Evolutionary conservation across 2,329 filamentous ascomycete genomes (phyloP).

Genomic region (Magnaporthiopsis rhizophila): DNA sequence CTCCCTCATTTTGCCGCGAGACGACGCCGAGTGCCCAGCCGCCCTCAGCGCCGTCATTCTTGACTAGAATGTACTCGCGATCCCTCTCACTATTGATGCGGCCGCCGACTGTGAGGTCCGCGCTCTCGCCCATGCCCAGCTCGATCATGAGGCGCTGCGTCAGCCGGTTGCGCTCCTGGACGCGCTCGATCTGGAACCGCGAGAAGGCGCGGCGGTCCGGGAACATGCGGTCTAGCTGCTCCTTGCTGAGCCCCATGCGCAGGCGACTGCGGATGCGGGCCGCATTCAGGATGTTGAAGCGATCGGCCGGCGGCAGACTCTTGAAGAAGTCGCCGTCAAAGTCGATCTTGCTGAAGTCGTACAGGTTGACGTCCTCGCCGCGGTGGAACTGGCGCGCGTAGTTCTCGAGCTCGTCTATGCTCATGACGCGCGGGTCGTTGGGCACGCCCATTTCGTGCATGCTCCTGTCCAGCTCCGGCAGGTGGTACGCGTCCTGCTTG

Average conservation of each 20-base stretch:
- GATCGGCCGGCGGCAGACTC: slow-evolving; percentile 79
- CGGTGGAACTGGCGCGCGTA: slow-evolving; percentile 89
- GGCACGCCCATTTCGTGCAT: slow-evolving; percentile 81
- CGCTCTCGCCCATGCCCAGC: slow-evolving; percentile 70
- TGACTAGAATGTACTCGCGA: slow-evolving; percentile 90
- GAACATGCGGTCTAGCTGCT: slow-evolving; percentile 94
- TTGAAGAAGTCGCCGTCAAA: slow-evolving; percentile 94
- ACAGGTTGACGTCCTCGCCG: slow-evolving; percentile 84
- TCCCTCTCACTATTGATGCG: slow-evolving; percentile 79
- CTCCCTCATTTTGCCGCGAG: slow-evolving; percentile 72
- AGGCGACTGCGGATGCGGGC: slow-evolving; percentile 80
- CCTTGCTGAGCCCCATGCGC: slow-evolving; percentile 93
- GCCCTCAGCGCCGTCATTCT: slow-evolving; percentile 89
- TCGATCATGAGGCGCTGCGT: slow-evolving; percentile 93
- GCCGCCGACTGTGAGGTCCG: slow-evolving; percentile 60
- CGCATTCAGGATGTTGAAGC: slow-evolving; percentile 96
- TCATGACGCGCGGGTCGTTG: slow-evolving; percentile 95
- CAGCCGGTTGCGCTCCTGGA: slow-evolving; percentile 84
- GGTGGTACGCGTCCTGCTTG: slow-evolving; percentile 91
- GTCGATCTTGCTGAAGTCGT: slow-evolving; percentile 98
- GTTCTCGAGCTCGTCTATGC: slow-evolving; percentile 83
- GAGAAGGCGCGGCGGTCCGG: slow-evolving; percentile 97
- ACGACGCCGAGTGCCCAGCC: slow-evolving; percentile 96
- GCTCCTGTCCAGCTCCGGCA: slow-evolving; percentile 72
- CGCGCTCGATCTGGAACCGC: slow-evolving; percentile 89